Conservation (phyloP, 108 stramenopile species). For the Seminavis robusta region DNA sequence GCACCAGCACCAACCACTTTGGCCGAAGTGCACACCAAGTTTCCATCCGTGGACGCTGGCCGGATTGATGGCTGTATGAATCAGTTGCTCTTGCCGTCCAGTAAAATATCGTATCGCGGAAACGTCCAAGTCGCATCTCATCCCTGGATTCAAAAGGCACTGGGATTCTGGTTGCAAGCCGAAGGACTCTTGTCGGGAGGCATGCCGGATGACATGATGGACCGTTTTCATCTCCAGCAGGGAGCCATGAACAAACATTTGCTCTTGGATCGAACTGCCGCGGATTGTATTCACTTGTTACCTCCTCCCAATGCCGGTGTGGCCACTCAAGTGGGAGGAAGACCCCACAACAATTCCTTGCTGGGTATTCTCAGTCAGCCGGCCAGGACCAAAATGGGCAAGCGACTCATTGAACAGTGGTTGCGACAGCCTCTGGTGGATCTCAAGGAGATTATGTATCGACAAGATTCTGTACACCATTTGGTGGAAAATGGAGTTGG, state of each 20-base stretch:
- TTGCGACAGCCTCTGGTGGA: slow-evolving; percentile 75
- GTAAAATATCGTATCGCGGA: slow-evolving; percentile 24
- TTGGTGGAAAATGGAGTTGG: slow-evolving; percentile 60
- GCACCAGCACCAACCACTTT: background rate
- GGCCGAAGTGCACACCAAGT: slow-evolving; percentile 16
- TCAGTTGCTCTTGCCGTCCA: slow-evolving; percentile 9
- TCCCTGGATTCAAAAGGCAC: slow-evolving; percentile 19
- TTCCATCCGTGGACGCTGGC: slow-evolving; percentile 11
- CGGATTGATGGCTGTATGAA: slow-evolving; percentile 11
- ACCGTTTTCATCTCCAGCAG: slow-evolving; percentile 16
- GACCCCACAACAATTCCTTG: slow-evolving; percentile 55
- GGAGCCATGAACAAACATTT: slow-evolving; percentile 50
- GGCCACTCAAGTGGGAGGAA: slow-evolving; percentile 51
- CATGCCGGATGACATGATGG: background rate
- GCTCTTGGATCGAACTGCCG: slow-evolving; percentile 75
- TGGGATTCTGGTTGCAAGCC: slow-evolving; percentile 25
- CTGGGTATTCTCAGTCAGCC: slow-evolving; percentile 62
- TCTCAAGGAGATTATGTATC: slow-evolving; percentile 35
- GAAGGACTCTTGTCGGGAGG: slow-evolving; percentile 17
- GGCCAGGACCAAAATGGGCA: slow-evolving; percentile 71
- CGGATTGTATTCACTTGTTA: slow-evolving; percentile 67
- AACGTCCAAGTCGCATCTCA: slow-evolving; percentile 17
- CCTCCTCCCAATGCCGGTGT: slow-evolving; percentile 50
- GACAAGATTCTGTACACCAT: slow-evolving; percentile 68
- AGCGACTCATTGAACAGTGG: slow-evolving; percentile 64